These are phyloP conservation scores for Pseudonitzschia delicatissima DNA, from an alignment of 108 stramenopile species.

Conservation along the genomic window DNA sequence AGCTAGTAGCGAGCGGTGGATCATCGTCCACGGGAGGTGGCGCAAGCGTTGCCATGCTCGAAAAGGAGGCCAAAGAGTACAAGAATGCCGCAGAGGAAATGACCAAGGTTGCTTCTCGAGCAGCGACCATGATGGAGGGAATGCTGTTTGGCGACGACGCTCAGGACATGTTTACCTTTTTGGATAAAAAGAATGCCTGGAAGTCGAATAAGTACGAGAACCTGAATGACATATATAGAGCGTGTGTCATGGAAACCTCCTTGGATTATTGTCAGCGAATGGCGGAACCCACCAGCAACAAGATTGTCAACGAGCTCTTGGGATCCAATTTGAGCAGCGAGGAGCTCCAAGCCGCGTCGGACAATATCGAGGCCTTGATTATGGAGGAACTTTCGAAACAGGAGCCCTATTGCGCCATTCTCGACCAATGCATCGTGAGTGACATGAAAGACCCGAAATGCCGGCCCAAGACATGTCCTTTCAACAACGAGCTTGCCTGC, in stretches of 20 bases:
- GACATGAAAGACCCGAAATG: slow-evolving; percentile 27
- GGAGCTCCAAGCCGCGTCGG: slow-evolving; percentile 8
- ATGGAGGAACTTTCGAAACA: slow-evolving; percentile 16
- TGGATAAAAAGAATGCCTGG: slow-evolving; percentile 49
- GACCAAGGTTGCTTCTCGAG: slow-evolving; percentile 39
- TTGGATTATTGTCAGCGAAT: slow-evolving; percentile 77
- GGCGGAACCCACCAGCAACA: slow-evolving; percentile 38
- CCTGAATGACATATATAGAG: slow-evolving; percentile 23
- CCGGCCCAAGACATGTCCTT: slow-evolving; percentile 65
- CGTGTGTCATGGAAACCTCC: slow-evolving; percentile 57
- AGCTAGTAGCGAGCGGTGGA: not conserved
- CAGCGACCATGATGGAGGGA: slow-evolving; percentile 47
- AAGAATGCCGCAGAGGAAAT: slow-evolving; percentile 34
- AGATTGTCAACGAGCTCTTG: slow-evolving; percentile 42
- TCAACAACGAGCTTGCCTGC: slow-evolving; percentile 58
- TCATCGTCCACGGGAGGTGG: slow-evolving; percentile 7
- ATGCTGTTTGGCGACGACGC: slow-evolving; percentile 34
- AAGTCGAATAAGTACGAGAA: slow-evolving; percentile 9
- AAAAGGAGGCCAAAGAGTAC: slow-evolving; percentile 38
- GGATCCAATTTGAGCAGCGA: not conserved
- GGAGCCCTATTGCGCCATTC: slow-evolving; percentile 66
- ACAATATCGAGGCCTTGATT: slow-evolving; percentile 46
- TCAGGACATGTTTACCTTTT: slow-evolving; percentile 47
- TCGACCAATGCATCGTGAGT: slow-evolving; percentile 52
- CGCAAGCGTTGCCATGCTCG: slow-evolving; percentile 27